Evolutionary conservation across 805 yeast species (phyloP), one percentile per base, ranked within the genome.

Genomic region (Yamadazyma phyllophila): DNA sequence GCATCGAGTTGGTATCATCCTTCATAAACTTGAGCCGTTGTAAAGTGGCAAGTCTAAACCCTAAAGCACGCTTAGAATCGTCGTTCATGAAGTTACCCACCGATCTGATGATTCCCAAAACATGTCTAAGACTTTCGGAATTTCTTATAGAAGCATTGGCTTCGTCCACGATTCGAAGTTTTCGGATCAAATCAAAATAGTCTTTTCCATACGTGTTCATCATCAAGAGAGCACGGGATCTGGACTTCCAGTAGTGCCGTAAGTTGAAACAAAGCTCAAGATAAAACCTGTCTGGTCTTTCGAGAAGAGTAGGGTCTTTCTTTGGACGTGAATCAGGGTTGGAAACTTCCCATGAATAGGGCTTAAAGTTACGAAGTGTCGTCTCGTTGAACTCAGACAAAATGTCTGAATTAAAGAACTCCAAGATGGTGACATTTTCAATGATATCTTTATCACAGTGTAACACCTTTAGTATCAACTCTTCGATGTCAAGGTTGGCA

Each of bases 41-140:
- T 43, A 94, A 73, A n/a, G 97, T 88, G 37, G 88, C 84, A 48
- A 94, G 71, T 57, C 86, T 85, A 74, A 95, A 95, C 2, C 99
- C 99, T 53, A 80, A 77, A 1, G 97, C 98, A 62, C 90, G 96
- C 56, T 90, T 91, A 2, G 88, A 74, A n/a, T 81, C 72, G 57
- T 90, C 96, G 62, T 95, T 94, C 99, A 94, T 94, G 62, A 83
- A 92, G 63, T 94, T 94, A 48, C 99, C 99, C 41, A 94, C 94
- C 3, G 91, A 83, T 51, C 91, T 71, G 50, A 94, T 92, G 39
- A 94, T 81, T 46, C 88, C 90, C 58, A 95, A 77, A 12, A 94
- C 82, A 45, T 80, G 77, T 50, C 82, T 78, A 58, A 95, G 73
- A 42, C 81, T 80, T 13, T 77, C 78, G 1, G 96, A 88, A 20